A percentile compares a stretch with the other conserved stretches of the same genome.
These are phyloP conservation scores for Sphenostylis stenocarpa DNA, from an alignment of 306 rosid species.

Conservation along the genomic window DNA sequence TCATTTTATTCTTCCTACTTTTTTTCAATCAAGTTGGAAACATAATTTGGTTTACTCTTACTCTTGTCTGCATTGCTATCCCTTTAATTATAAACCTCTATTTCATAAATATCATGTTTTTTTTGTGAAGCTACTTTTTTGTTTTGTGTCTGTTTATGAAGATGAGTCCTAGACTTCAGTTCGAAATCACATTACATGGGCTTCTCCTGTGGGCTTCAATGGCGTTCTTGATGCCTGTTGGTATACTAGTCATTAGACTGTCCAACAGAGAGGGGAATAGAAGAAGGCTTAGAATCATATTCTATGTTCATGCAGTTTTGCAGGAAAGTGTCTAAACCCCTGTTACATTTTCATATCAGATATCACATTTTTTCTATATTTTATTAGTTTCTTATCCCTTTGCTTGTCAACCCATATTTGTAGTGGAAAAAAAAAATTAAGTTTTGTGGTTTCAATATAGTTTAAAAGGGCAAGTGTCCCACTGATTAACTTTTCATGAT, in stretches of 20 bases:
- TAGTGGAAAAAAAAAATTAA: constrained; percentile 24
- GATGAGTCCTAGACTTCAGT: constrained; percentile 50
- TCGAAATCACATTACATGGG: constrained; percentile 66
- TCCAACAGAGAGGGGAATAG: constrained; percentile 55
- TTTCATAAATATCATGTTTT: neutral
- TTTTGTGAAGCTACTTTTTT: constrained; percentile 7
- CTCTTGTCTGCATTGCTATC: neutral
- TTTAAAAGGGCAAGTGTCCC: constrained; percentile 26
- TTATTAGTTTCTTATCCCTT: neutral
- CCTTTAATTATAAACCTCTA: neutral
- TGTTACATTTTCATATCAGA: neutral
- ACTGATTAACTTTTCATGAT: constrained; percentile 37
- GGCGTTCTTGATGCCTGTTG: constrained; percentile 83
- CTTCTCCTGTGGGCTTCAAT: constrained; percentile 81
- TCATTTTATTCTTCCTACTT: neutral
- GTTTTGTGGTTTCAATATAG: constrained; percentile 21
- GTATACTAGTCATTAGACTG: constrained; percentile 64
- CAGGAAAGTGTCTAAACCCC: constrained; percentile 55
- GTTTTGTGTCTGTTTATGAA: constrained; percentile 24
- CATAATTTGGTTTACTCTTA: neutral
- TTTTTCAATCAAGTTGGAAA: neutral
- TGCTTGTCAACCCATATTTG: constrained; percentile 13
- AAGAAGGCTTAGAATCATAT: constrained; percentile 56
- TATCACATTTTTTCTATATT: neutral
- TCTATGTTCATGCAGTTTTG: constrained; percentile 63